Conservation (phyloP, 305 asterid species). For the Solanum chacoense region DNA sequence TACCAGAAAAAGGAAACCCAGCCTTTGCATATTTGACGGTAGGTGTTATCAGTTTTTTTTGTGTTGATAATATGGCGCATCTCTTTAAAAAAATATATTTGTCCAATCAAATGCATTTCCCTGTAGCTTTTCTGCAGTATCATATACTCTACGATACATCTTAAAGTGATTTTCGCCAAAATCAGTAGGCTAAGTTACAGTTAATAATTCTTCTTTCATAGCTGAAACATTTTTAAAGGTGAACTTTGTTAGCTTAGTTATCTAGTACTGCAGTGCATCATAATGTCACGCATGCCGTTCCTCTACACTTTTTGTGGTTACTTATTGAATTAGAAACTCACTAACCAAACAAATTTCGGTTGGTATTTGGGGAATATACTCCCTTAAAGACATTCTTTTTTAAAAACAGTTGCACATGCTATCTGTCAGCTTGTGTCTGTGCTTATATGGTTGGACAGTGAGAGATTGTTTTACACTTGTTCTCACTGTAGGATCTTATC, state of each 20-base stretch:
- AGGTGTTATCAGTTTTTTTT: background rate
- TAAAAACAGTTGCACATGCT: background rate
- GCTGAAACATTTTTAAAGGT: background rate
- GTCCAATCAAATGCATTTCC: background rate
- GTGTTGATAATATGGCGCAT: background rate
- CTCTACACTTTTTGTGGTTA: background rate
- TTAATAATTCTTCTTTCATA: background rate
- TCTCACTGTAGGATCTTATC: background rate
- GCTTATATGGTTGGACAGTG: background rate
- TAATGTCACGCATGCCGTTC: background rate
- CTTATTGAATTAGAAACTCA: background rate
- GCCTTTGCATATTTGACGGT: constrained; percentile 68
- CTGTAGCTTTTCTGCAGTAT: background rate
- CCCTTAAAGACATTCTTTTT: background rate
- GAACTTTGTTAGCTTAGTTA: background rate
- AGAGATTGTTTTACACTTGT: background rate
- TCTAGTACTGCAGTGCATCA: background rate
- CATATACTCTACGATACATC: background rate
- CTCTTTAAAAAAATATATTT: background rate
- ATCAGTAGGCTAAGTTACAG: background rate
- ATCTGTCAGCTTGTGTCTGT: background rate
- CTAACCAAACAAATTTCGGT: background rate
- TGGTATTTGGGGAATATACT: background rate
- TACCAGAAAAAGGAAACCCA: constrained; percentile 45
- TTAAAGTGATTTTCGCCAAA: background rate